Conservation (phyloP, 2,329 filamentous ascomycete species). For the Canariomyces notabilis region DNA sequence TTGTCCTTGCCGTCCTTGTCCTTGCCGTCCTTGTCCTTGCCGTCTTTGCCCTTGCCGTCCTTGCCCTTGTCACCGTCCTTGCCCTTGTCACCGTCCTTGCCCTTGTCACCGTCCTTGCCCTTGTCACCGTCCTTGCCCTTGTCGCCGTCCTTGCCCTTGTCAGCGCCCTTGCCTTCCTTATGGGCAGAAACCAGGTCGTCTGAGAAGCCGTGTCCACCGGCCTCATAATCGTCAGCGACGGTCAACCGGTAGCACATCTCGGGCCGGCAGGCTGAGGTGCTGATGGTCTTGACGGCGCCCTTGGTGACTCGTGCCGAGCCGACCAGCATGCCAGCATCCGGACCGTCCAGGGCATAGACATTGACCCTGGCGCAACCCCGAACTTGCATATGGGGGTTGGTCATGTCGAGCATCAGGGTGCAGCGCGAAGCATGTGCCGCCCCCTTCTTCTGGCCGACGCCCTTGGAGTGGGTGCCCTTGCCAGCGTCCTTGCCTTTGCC, state of each 20-base stretch:
- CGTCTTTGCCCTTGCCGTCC: no score
- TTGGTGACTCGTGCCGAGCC: constrained; percentile 13
- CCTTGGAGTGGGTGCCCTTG: neutral
- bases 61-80: neutral
- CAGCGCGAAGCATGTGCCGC: neutral
- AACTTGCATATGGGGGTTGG: neutral
- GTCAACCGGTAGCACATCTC: constrained; percentile 17
- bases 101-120: no score
- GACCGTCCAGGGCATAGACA: constrained; percentile 16
- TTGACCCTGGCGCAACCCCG: constrained; percentile 5
- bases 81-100: no score
- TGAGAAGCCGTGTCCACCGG: no score
- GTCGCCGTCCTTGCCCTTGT: no score
- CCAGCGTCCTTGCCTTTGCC: neutral
- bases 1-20: no score
- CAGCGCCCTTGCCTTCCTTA: no score
- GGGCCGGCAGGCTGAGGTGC: constrained; percentile 15
- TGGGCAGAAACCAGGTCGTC: no score
- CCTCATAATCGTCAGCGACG: constrained; percentile 4
- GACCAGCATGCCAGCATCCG: constrained; percentile 7
- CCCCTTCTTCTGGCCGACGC: no score
- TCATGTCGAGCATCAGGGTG: constrained; percentile 9
- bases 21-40: no score
- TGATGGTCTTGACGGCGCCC: constrained; percentile 4
- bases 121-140: no score